These are phyloP conservation scores for Salix caprea DNA, from an alignment of 345 rosid genomes.

Conservation along the genomic window DNA sequence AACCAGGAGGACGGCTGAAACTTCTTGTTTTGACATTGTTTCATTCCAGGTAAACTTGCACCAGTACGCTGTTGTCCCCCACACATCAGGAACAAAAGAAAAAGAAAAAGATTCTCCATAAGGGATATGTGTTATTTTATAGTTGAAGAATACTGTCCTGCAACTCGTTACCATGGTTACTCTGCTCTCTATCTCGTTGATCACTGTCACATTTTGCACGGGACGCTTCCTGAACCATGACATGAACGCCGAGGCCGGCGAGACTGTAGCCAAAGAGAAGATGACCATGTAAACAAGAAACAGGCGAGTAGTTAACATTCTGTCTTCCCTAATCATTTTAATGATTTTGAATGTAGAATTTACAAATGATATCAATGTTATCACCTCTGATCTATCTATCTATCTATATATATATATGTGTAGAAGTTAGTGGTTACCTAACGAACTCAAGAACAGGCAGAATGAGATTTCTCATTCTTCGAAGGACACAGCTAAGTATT, in stretches of 20 bases:
- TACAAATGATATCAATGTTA: too few relatives aligned
- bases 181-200: background rate
- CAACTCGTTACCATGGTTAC: background rate
- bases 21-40: background rate
- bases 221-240: background rate
- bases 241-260: background rate
- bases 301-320: background rate
- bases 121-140: background rate
- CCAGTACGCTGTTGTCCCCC: background rate
- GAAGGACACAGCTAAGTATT: background rate
- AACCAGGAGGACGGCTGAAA: background rate
- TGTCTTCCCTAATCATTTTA: background rate
- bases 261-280: background rate
- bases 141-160: background rate
- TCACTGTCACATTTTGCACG: background rate
- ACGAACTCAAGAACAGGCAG: background rate
- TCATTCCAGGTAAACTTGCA: background rate
- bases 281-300: background rate
- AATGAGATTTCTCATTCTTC: background rate
- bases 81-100: background rate
- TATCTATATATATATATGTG: too few relatives aligned
- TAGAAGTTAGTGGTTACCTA: too few relatives aligned
- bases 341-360: too few relatives aligned
- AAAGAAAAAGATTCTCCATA: background rate
- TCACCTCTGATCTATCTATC: too few relatives aligned